Percentiles rank a stretch among this genome's conserved stretches.
These are phyloP conservation scores for Phoma herbarum DNA, from an alignment of 2,329 filamentous ascomycete genomes.

Conservation along the genomic window DNA sequence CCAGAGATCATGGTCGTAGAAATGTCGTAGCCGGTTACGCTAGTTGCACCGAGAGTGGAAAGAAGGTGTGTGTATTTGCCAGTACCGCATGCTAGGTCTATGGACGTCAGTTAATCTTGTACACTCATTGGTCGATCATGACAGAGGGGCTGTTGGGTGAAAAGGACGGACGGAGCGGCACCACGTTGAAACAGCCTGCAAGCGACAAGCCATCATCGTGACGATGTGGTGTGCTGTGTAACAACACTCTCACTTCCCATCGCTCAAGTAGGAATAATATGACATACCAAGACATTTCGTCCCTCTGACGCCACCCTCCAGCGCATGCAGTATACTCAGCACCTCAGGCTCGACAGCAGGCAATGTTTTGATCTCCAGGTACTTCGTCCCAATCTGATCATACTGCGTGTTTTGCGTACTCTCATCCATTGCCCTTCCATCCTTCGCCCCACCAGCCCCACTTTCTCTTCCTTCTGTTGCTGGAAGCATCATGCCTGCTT, in stretches of 20 bases:
- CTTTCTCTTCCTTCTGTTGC: neutral
- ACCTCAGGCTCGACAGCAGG: conserved; percentile 34
- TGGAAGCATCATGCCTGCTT: neutral
- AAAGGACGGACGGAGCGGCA: neutral
- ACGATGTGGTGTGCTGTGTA: no score
- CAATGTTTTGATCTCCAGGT: conserved; percentile 36
- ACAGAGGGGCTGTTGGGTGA: no score
- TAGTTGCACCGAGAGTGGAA: conserved; percentile 31
- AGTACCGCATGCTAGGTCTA: conserved; percentile 45
- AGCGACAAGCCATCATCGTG: neutral
- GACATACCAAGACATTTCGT: conserved; percentile 39
- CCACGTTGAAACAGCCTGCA: neutral
- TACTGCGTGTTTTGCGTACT: conserved; percentile 42
- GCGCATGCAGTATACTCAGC: conserved; percentile 30
- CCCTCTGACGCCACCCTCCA: conserved; percentile 36
- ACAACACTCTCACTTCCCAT: neutral
- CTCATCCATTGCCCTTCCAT: neutral
- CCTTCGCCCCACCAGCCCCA: neutral
- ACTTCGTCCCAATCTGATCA: conserved; percentile 39
- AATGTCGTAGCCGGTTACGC: conserved; percentile 40
- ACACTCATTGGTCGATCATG: no score
- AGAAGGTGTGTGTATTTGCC: conserved; percentile 40
- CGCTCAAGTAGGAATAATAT: neutral
- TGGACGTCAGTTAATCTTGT: neutral
- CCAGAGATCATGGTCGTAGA: conserved; percentile 37